phyloP scores from a whole-genome alignment of 352 stramenopile genomes.

The Phytophthora quininea region DNA sequence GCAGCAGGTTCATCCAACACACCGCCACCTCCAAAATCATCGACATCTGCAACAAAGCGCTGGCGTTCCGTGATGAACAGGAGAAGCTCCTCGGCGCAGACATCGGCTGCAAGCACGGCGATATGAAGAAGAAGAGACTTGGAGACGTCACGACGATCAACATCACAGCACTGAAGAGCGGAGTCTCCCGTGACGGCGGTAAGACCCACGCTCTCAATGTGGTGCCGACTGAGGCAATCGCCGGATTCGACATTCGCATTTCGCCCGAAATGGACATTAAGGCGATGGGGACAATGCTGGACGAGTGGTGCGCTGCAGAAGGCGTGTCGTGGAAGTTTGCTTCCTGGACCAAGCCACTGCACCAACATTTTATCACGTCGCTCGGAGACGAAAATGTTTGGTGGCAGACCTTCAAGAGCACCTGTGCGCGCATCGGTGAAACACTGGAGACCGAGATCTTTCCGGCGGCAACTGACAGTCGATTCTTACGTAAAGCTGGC shows the following conservation, averaged over 20 bases:
- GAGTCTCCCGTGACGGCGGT: constrained; percentile 83
- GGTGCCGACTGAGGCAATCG: constrained; percentile 91
- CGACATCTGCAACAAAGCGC: constrained; percentile 60
- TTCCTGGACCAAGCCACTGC: constrained; percentile 43
- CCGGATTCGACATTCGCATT: constrained; percentile 95
- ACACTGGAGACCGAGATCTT: constrained; percentile 92
- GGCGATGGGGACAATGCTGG: constrained; percentile 66
- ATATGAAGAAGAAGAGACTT: constrained; percentile 92
- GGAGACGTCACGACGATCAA: constrained; percentile 97
- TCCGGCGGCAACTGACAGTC: constrained; percentile 93
- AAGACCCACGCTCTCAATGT: constrained; percentile 93
- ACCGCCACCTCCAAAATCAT: constrained; percentile 95
- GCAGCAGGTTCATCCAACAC: constrained; percentile 94
- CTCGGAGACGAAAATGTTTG: constrained; percentile 53
- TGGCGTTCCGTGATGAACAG: constrained; percentile 91
- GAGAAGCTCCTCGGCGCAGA: constrained; percentile 76
- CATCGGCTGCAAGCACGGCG: constrained; percentile 90
- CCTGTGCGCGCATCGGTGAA: constrained; percentile 22
- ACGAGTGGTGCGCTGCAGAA: constrained; percentile 90
- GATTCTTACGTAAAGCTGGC: constrained; percentile 91
- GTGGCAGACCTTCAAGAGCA: constrained; percentile 59
- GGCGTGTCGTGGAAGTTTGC: constrained; percentile 86
- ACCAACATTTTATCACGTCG: constrained; percentile 69
- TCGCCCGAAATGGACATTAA: constrained; percentile 87
- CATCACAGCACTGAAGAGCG: constrained; percentile 92